Percentiles rank a stretch among this genome's conserved stretches.
phyloP scores from a whole-genome alignment of 2,329 filamentous ascomycete genomes.

The Cercospora zeae-maydis region DNA sequence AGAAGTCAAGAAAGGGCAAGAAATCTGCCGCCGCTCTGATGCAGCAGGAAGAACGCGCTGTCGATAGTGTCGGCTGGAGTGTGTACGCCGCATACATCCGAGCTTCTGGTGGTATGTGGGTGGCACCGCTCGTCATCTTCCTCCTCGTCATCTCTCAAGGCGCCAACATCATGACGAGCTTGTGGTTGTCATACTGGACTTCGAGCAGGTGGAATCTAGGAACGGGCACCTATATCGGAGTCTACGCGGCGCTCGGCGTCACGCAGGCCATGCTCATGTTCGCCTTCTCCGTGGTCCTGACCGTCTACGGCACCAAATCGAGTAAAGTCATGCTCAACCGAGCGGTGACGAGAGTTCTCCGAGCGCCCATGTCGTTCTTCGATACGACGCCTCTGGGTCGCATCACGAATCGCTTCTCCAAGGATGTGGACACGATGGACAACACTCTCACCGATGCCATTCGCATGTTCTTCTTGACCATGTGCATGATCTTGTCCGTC shows the following conservation, averaged over 20 bases:
- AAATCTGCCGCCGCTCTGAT: conserved; percentile 59
- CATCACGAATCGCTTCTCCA: conserved; percentile 93
- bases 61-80: conserved; percentile 72
- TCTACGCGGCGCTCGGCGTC: conserved; percentile 68
- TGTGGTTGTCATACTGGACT: conserved; percentile 96
- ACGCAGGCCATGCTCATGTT: conserved; percentile 74
- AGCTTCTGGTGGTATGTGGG: conserved; percentile 68
- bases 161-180: conserved; percentile 78
- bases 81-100: conserved; percentile 75
- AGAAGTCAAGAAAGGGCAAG: conserved; percentile 56
- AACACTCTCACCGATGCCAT: conserved; percentile 80
- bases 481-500: conserved; percentile 76
- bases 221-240: conserved; percentile 60
- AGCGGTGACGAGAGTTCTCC: conserved; percentile 71
- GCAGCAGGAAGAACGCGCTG: conserved; percentile 69
- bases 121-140: conserved; percentile 61
- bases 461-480: conserved; percentile 85
- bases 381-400: conserved; percentile 93
- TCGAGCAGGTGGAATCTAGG: conserved; percentile 68
- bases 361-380: conserved; percentile 82
- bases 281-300: conserved; percentile 71
- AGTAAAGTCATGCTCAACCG: conserved; percentile 77
- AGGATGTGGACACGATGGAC: conserved; percentile 96
- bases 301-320: conserved; percentile 73
- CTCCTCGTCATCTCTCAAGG: conserved; percentile 71